These are phyloP conservation scores for Trypanosoma caninum DNA, from an alignment of 208 protist genomes.

Conservation along the genomic window DNA sequence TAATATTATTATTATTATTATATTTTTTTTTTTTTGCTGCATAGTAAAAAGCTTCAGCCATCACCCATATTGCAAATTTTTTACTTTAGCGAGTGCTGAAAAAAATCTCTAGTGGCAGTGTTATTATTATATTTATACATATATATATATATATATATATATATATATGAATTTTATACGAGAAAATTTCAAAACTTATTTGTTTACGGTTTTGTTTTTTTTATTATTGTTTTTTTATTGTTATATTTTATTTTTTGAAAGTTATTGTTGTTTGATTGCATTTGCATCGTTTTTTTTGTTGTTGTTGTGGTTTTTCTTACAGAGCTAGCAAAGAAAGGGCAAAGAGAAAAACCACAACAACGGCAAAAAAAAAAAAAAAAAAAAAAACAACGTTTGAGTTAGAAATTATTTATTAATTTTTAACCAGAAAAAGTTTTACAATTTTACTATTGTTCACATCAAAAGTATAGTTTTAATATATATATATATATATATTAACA, in stretches of 20 bases:
- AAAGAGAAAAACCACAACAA: neutral
- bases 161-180: neutral
- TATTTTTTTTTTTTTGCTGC: neutral
- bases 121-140: neutral
- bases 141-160: slow-evolving; percentile 13
- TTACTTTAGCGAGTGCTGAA: too few species aligned
- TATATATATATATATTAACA: slow-evolving; percentile 12
- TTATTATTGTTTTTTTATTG: slow-evolving; percentile 15
- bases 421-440: too few species aligned
- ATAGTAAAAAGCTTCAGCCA: too few species aligned
- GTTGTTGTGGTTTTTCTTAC: slow-evolving; percentile 1
- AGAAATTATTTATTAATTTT: too few species aligned
- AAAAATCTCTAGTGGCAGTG: too few species aligned
- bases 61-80: too few species aligned
- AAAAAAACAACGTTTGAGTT: too few species aligned
- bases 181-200: neutral
- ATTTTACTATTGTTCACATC: too few species aligned
- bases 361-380: too few species aligned
- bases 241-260: slow-evolving; percentile 2
- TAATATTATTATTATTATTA: too few species aligned
- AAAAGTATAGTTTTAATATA: slow-evolving; percentile 5
- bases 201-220: neutral
- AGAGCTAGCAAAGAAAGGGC: neutral
- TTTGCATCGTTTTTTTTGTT: slow-evolving; percentile 9
- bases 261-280: neutral